Evolutionary conservation across 768 basidiomycete genomes (phyloP).

Genomic region (Crucibulum laeve): DNA sequence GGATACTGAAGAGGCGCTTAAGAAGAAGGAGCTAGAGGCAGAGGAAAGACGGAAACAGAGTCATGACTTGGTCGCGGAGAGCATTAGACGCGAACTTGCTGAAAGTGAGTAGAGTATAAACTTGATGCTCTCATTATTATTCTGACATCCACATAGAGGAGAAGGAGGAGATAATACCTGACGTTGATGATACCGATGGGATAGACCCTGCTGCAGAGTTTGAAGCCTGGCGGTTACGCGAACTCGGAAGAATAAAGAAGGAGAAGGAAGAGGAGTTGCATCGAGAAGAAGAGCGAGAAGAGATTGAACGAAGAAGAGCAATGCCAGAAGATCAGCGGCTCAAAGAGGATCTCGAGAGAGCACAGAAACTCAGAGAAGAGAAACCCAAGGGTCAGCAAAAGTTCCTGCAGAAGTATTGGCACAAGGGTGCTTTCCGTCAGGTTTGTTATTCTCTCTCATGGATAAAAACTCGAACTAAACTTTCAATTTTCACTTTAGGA

Average conservation of each 20-base stretch:
- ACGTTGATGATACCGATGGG: constrained; percentile 94
- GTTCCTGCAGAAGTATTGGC: constrained; percentile 98
- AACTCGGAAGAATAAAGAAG: constrained; percentile 87
- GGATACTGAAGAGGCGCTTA: constrained; percentile 72
- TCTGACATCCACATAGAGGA: constrained; percentile 56
- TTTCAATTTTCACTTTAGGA: constrained; percentile 42
- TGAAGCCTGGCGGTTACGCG: constrained; percentile 93
- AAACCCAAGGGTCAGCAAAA: constrained; percentile 90
- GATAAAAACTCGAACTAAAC: background rate
- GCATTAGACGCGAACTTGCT: constrained; percentile 84
- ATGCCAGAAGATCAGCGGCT: constrained; percentile 91
- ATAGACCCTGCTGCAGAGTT: constrained; percentile 88
- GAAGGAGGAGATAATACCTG: constrained; percentile 76
- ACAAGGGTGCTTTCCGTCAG: constrained; percentile 99
- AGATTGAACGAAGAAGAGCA: constrained; percentile 86
- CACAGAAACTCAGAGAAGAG: constrained; percentile 75
- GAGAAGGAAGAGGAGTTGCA: constrained; percentile 87
- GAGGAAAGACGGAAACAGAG: constrained; percentile 85
- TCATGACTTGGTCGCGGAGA: constrained; percentile 92
- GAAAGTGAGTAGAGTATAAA: constrained; percentile 63
- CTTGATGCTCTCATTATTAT: background rate
- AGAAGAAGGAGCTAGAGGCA: constrained; percentile 66
- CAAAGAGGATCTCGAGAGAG: constrained; percentile 87
- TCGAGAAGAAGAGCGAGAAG: constrained; percentile 82
- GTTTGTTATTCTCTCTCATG: constrained; percentile 30